phyloP scores from a whole-genome alignment of 2,329 filamentous ascomycete genomes.

The Aspergillus melleus region DNA sequence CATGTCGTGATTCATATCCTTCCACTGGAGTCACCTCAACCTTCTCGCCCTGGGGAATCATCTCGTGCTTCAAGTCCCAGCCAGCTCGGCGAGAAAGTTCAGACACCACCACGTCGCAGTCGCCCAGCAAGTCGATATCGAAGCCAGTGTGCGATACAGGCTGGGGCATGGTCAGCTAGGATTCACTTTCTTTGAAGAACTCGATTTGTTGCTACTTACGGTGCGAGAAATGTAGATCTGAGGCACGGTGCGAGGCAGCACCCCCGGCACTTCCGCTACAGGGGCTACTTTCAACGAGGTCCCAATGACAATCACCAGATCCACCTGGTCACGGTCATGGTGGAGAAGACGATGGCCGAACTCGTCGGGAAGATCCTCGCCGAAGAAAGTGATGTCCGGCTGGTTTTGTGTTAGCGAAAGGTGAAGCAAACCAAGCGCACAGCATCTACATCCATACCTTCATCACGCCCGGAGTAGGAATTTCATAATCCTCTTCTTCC shows the following conservation, averaged over 20 bases:
- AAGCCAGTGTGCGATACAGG: slow-evolving; percentile 89
- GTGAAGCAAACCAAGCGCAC: neutral
- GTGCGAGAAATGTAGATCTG: slow-evolving; percentile 88
- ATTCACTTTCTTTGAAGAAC: neutral
- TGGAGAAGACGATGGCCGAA: slow-evolving; percentile 81
- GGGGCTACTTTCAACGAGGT: slow-evolving; percentile 95
- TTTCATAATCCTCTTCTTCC: slow-evolving; percentile 62
- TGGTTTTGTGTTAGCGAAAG: slow-evolving; percentile 27
- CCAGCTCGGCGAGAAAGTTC: slow-evolving; percentile 80
- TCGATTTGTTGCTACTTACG: slow-evolving; percentile 40
- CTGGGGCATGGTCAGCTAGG: slow-evolving; percentile 32
- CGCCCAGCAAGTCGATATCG: slow-evolving; percentile 92
- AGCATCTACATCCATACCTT: slow-evolving; percentile 49
- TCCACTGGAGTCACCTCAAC: slow-evolving; percentile 57
- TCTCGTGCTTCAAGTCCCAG: slow-evolving; percentile 79
- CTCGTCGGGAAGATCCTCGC: slow-evolving; percentile 79
- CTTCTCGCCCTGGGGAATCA: slow-evolving; percentile 69
- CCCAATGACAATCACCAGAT: slow-evolving; percentile 93
- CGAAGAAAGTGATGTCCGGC: slow-evolving; percentile 98
- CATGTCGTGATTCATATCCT: slow-evolving; percentile 47
- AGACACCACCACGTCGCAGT: slow-evolving; percentile 86
- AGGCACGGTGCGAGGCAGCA: slow-evolving; percentile 74
- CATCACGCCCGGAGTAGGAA: slow-evolving; percentile 76
- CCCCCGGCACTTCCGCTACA: slow-evolving; percentile 85
- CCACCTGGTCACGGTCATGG: slow-evolving; percentile 75